phyloP scores from a whole-genome alignment of 306 rosid genomes.

The Albizia julibrissin region DNA sequence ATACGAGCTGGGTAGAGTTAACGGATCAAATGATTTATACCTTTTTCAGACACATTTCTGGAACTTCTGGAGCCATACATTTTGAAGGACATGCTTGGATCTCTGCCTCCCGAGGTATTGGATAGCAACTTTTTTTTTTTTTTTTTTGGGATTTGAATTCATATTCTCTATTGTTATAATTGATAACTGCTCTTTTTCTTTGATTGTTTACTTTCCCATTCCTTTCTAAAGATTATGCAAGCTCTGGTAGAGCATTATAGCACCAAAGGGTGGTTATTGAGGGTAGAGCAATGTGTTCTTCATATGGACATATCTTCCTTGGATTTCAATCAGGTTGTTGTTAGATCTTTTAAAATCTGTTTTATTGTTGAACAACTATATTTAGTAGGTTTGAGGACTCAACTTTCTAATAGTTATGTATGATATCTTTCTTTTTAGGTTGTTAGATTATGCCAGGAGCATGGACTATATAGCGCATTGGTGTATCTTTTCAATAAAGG shows the following conservation, averaged over 20 bases:
- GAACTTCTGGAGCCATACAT: slow-evolving; percentile 97
- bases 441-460: slow-evolving; percentile 89
- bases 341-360: slow-evolving; percentile 32
- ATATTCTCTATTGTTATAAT: slow-evolving; percentile 10
- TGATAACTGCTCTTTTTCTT: neutral
- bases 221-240: slow-evolving; percentile 81
- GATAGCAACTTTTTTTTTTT: slow-evolving; percentile 24
- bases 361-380: slow-evolving; percentile 26
- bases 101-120: slow-evolving; percentile 97
- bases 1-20: slow-evolving; percentile 22
- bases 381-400: slow-evolving; percentile 27
- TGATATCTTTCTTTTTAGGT: slow-evolving; percentile 52
- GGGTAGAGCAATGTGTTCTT: slow-evolving; percentile 97
- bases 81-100: slow-evolving; percentile 96
- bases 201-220: slow-evolving; percentile 16
- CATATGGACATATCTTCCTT: slow-evolving; percentile 99
- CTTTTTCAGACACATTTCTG: slow-evolving; percentile 81
- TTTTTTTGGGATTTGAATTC: slow-evolving; percentile 9
- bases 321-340: slow-evolving; percentile 92
- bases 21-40: slow-evolving; percentile 13
- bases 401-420: slow-evolving; percentile 17
- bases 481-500: slow-evolving; percentile 95
- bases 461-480: slow-evolving; percentile 90
- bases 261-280: slow-evolving; percentile 84
- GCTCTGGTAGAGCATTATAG: slow-evolving; percentile 95